phyloP scores from a whole-genome alignment of 2,329 filamentous ascomycete species.

The Pezicula carpinea region DNA sequence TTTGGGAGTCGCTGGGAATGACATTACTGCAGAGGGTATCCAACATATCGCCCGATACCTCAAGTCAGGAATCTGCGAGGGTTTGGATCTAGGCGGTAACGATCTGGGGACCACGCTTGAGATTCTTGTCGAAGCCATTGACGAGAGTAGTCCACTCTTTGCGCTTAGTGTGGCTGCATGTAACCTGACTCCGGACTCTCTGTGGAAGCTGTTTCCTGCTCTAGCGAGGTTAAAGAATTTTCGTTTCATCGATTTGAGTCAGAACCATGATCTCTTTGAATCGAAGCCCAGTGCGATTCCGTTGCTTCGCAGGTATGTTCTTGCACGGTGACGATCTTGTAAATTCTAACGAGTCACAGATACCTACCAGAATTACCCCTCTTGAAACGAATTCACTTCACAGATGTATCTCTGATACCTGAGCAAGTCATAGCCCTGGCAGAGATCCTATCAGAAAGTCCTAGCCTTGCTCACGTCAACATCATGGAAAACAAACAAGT shows the following conservation, averaged over 20 bases:
- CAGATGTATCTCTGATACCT: slow-evolving; percentile 76
- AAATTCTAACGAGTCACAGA: slow-evolving; percentile 32
- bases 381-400: slow-evolving; percentile 81
- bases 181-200: slow-evolving; percentile 66
- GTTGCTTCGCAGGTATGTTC: slow-evolving; percentile 64
- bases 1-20: slow-evolving; percentile 79
- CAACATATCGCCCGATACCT: slow-evolving; percentile 74
- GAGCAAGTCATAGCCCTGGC: slow-evolving; percentile 88
- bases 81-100: slow-evolving; percentile 85
- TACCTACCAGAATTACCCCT: slow-evolving; percentile 74
- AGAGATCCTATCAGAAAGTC: slow-evolving; percentile 83
- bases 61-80: slow-evolving; percentile 72
- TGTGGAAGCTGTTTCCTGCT: slow-evolving; percentile 72
- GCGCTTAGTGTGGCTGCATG: slow-evolving; percentile 84
- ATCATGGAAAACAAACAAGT: slow-evolving; percentile 78
- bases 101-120: slow-evolving; percentile 56
- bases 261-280: slow-evolving; percentile 78
- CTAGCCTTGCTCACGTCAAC: slow-evolving; percentile 77
- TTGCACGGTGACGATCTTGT: background rate
- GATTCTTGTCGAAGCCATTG: slow-evolving; percentile 46
- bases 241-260: slow-evolving; percentile 86
- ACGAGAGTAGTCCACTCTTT: slow-evolving; percentile 58
- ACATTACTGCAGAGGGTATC: slow-evolving; percentile 68
- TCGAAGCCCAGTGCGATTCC: slow-evolving; percentile 68
- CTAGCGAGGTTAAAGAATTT: slow-evolving; percentile 67